Base-by-base conservation (phyloP, 495 filamentous ascomycete genomes). In the Glonium stellatum region DNA sequence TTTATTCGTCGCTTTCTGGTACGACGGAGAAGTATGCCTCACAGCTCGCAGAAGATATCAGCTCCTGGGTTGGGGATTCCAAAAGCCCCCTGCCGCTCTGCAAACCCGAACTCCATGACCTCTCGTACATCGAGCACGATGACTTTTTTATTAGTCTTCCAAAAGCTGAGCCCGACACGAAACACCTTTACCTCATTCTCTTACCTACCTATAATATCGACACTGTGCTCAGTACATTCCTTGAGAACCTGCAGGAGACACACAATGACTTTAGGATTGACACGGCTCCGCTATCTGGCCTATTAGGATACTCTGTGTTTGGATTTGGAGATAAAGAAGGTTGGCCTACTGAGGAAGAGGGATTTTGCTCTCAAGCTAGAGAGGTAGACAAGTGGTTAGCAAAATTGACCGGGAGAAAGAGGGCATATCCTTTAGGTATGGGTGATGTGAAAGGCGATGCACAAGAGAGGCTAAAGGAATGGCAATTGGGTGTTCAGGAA, bases 251-350 rank as follows among this genome's bases (percentile, higher is more conserved):
- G 12, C 77, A 85, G 65, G 92, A 97, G 67, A 97, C 90, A 0
- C 92, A 97, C 67, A 80, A 97, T 73, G 92, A 97, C 71, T 97
- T 97, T 75, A 84, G 92, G 19, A 93, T 97, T 60, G 90, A 96
- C 70, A 96, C 90, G 0, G 86, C 88, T 1, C 87, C 93, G 0
- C 71, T 97, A 44, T 85, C 86, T 0, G 74, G 74, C 10, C 73
- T 97, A 41, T 76, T 89, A 4, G 92, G 92, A 11, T 97, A 95
- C 67, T 88, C 87, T 0, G 92, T 97, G 1, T 97, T 97, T 77
- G 92, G 92, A 0, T 86, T 96, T 65, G 92, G 92, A 19, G 92
- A 97, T 69, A 82, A 81, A 57, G 87, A 92, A 69, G 90, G 87
- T 47, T 97, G 92, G 92, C 88, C 90, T 1, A 89, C 85, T 0